Evolutionary conservation across 2,329 filamentous ascomycete species (phyloP).

Genomic region (Cordyceps javanica): DNA sequence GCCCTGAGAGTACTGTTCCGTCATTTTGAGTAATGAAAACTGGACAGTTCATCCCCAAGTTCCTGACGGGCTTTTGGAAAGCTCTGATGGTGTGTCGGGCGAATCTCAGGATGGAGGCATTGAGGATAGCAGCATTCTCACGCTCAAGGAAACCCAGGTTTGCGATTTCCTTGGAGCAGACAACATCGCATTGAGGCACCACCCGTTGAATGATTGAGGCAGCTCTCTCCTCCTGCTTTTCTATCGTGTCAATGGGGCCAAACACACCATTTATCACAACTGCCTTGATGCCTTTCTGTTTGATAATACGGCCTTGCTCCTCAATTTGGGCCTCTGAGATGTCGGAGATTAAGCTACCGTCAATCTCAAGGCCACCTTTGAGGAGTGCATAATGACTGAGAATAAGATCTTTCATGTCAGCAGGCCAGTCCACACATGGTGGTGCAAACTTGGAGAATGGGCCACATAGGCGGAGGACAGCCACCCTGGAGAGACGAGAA

Average conservation of each 20-base stretch:
- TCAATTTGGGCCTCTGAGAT: conserved; percentile 37
- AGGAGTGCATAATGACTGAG: conserved; percentile 39
- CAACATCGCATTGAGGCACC: conserved; percentile 38
- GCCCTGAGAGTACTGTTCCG: conserved; percentile 51
- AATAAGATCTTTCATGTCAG: conserved; percentile 40
- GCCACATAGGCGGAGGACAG: conserved; percentile 48
- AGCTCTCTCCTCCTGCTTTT: conserved; percentile 43
- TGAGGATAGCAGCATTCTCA: conserved; percentile 60
- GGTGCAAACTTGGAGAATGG: conserved; percentile 46
- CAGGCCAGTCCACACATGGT: conserved; percentile 48
- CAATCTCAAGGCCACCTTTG: conserved; percentile 46
- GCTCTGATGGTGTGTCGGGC: conserved; percentile 50
- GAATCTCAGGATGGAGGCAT: conserved; percentile 54
- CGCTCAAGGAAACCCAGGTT: conserved; percentile 52
- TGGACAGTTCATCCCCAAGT: conserved; percentile 44
- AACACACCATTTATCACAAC: conserved; percentile 46
- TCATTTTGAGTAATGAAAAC: conserved; percentile 60
- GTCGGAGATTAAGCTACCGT: conserved; percentile 40
- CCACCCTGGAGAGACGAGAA: conserved; percentile 41
- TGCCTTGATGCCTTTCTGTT: conserved; percentile 36
- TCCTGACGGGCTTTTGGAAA: conserved; percentile 46
- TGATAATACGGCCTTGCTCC: conserved; percentile 32
- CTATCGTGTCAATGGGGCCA: conserved; percentile 44
- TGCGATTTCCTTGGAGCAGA: conserved; percentile 46
- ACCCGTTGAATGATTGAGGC: conserved; percentile 35